Base-by-base conservation (phyloP, 352 stramenopile species). In the Phytophthora quininea region DNA sequence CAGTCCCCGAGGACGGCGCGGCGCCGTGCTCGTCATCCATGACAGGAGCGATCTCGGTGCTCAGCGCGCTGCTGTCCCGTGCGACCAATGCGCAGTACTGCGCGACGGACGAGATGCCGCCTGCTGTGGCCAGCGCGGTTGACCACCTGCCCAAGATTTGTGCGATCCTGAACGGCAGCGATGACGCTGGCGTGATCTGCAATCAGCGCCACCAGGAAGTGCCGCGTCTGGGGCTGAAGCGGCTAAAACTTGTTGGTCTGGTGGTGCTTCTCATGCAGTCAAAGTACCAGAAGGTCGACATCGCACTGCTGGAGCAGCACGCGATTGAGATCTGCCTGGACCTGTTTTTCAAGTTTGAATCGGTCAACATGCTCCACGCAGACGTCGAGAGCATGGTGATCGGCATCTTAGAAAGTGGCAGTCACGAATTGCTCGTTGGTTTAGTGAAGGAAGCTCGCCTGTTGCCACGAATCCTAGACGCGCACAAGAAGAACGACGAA, bases 321-420 rank as follows among this genome's bases (percentile, higher is more conserved):
- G 87, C 76, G 14, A 88, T 95, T 53, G 76, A 90, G 43, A 78
- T 80, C 5, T 95, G 86, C 48, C 54, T 96, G 56, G 84, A 95
- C 54, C 72, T 96, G 58, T 96, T 96, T 61, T 96, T 96, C 71
- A 78, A 88, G 70, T 96, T 96, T 62, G 86, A 95, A 55, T 90
- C 75, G 47, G 86, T 94, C 48, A 96, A 95, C 71, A 93, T 96
- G 84, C 80, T 96, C 1, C 88, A 96, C 54, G 79, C 88, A 1
- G 86, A 96, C 43, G 78, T 96, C 24, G 88, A 96, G 66, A 93
- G 78, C 73, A 92, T 96, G 82, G 76, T 95, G 31, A 80, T 93
- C 38, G 86, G 86, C 19, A 87, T 96, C 51, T 78, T 96, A 56
- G 87, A 93, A 71, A 90, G 81, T 62, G 87, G 85, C 32, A 87